Conservation (phyloP, 1,284 basidiomycete genomes). For the Ustilago lituana region DNA sequence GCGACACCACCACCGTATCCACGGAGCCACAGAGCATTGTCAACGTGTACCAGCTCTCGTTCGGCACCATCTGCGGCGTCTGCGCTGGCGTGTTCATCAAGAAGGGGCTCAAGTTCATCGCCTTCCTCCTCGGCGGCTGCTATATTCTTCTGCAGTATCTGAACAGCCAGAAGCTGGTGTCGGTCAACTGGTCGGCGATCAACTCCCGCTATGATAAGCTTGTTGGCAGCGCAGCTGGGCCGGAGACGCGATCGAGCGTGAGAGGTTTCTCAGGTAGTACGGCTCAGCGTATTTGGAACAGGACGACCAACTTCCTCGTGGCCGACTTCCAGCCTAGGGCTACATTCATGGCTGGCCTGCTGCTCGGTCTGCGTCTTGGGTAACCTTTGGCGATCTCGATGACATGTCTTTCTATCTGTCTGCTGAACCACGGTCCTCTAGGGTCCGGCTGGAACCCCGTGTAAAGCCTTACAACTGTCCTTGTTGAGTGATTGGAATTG, state of each 20-base stretch:
- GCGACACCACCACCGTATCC: slow-evolving; percentile 17
- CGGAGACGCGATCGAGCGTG: slow-evolving; percentile 70
- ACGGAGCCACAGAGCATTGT: slow-evolving; percentile 74
- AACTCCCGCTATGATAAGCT: slow-evolving; percentile 75
- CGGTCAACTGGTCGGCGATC: slow-evolving; percentile 80
- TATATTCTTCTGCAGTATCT: slow-evolving; percentile 65
- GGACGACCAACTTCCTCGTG: slow-evolving; percentile 84
- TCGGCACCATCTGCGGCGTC: slow-evolving; percentile 83
- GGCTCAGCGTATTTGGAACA: slow-evolving; percentile 73
- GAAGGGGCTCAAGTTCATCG: slow-evolving; percentile 85
- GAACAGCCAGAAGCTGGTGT: slow-evolving; percentile 71
- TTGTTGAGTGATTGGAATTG: too few species aligned
- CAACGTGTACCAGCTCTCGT: slow-evolving; percentile 82
- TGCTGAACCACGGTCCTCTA: too few species aligned
- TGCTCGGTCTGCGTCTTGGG: slow-evolving; percentile 70
- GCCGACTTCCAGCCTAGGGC: slow-evolving; percentile 85
- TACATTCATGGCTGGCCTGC: slow-evolving; percentile 71
- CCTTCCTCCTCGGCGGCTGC: slow-evolving; percentile 78
- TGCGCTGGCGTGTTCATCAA: slow-evolving; percentile 93
- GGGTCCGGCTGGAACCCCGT: too few species aligned
- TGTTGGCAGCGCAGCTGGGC: slow-evolving; percentile 75
- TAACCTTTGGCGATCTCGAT: slow-evolving; percentile 56
- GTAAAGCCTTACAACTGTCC: too few species aligned
- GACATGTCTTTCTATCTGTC: too few species aligned
- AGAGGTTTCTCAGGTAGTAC: slow-evolving; percentile 69